Evolutionary conservation across 305 asterid species (phyloP).

Genomic region (Euphrasia arctica): DNA sequence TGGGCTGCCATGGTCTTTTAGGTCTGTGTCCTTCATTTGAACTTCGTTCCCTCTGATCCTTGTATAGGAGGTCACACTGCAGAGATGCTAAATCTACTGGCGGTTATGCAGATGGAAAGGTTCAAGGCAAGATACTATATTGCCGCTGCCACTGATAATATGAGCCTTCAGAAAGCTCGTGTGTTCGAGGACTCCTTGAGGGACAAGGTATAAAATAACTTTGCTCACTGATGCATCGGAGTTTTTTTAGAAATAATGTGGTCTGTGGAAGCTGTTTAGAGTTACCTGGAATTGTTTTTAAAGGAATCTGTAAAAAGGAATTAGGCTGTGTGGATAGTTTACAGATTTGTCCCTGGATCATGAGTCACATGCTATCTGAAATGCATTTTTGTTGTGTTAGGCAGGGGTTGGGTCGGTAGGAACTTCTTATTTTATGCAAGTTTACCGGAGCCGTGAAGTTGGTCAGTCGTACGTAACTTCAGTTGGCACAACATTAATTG

Average conservation of each 20-base stretch:
- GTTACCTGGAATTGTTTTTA: background rate
- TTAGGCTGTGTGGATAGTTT: slow-evolving; percentile 13
- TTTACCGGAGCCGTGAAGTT: slow-evolving; percentile 87
- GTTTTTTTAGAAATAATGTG: background rate
- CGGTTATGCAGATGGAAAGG: slow-evolving; percentile 59
- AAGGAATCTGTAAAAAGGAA: slow-evolving; percentile 5
- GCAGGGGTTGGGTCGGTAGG: slow-evolving; percentile 39
- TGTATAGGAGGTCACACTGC: slow-evolving; percentile 93
- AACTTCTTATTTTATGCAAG: slow-evolving; percentile 60
- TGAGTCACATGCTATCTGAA: slow-evolving; percentile 15
- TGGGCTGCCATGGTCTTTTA: background rate
- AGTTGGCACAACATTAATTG: slow-evolving; percentile 73
- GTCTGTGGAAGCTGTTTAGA: background rate
- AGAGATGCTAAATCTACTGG: slow-evolving; percentile 78
- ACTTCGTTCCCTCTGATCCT: slow-evolving; percentile 19
- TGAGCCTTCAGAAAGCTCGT: slow-evolving; percentile 90
- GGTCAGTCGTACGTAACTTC: slow-evolving; percentile 90
- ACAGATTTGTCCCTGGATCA: slow-evolving; percentile 3
- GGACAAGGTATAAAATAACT: slow-evolving; percentile 39
- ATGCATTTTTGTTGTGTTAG: slow-evolving; percentile 41
- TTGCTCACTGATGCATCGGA: background rate
- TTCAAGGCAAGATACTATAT: slow-evolving; percentile 71
- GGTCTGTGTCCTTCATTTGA: slow-evolving; percentile 4
- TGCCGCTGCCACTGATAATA: slow-evolving; percentile 95
- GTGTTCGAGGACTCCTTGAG: slow-evolving; percentile 59